Base-by-base conservation (phyloP, 2,329 filamentous ascomycete species). In the Diaporthe batatas region DNA sequence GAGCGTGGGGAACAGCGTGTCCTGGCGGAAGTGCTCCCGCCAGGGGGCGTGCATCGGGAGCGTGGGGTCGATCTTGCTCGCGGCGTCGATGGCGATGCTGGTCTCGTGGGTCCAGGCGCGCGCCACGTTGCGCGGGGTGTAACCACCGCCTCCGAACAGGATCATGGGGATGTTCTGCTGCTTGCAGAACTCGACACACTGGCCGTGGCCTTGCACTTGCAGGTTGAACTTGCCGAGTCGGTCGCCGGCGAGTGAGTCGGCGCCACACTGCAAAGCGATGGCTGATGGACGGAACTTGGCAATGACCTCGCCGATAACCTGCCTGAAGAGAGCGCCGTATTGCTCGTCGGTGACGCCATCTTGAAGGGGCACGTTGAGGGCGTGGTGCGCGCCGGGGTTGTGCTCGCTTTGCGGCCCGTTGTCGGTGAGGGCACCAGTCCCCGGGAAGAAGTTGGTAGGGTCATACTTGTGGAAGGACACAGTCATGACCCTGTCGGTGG, bases 91-190 rank as follows among this genome's bases (percentile, higher is more conserved):
- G 74, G 94, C 94, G 77, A 98, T 94, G 74, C 93, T 93, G 16
- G 96, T 99, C 84, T 99, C 96, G 83, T 97, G 96, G 32, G 95
- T 94, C 96, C 96, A 99, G 39, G 96, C 95, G 70, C 96, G 93
- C 54, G 96, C 96, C 8, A 99, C 96, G 79, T 99, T 99, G 76
- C 96, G 91, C 6, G 96, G 95, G 18, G 96, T 99, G 83, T 99
- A 99, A 36, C 96, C 96, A 72, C 96, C 96, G 51, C 96, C 96
- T 57, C 96, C 96, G 73, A 98, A 94, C 70, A 99, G 90, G 65
- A 99, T 91, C 75, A 98, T 88, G 3, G 96, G 96, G 1, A 97
- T 86, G 8, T 89, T 87, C 75, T 95, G 90, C 59, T 87, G 90
- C 82, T 98, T 98, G 82, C 95, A 94, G 78, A 93, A 98, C 65